Conservation (phyloP, 129 eudicot species). For the Flaveria trinervia region DNA sequence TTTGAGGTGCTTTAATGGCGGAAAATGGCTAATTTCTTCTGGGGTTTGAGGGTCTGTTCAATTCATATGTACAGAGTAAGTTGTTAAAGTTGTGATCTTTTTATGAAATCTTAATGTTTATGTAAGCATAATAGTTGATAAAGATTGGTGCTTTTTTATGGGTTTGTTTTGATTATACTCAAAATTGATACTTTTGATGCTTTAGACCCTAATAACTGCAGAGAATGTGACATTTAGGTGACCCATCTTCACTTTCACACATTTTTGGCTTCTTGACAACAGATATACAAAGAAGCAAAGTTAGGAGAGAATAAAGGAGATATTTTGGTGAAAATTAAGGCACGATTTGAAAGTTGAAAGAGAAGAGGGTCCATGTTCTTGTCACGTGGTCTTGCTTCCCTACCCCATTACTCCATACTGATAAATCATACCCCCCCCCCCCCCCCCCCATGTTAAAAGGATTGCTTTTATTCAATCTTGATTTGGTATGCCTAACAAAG, state of each 20-base stretch:
- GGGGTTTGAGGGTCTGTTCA: slow-evolving; percentile 22
- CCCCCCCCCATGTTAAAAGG: slow-evolving; percentile 4
- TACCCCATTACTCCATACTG: slow-evolving; percentile 29
- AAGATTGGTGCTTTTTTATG: slow-evolving; percentile 21
- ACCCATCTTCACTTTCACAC: slow-evolving; percentile 32
- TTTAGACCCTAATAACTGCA: slow-evolving; percentile 21
- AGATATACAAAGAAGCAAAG: slow-evolving; percentile 29
- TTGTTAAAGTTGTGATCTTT: slow-evolving; percentile 21
- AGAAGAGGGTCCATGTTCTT: slow-evolving; percentile 51
- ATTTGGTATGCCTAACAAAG: slow-evolving; percentile 35
- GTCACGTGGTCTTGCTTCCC: slow-evolving; percentile 58
- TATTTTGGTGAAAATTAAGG: slow-evolving; percentile 28
- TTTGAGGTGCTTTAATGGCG: slow-evolving; percentile 34
- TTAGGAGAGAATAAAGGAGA: slow-evolving; percentile 34
- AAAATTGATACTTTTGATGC: slow-evolving; percentile 10
- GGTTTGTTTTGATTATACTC: slow-evolving; percentile 20
- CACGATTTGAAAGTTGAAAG: slow-evolving; percentile 24
- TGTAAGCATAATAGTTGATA: slow-evolving; percentile 8
- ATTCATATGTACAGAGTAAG: slow-evolving; percentile 19
- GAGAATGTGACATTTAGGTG: slow-evolving; percentile 31
- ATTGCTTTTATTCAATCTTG: slow-evolving; percentile 20
- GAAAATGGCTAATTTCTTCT: slow-evolving; percentile 12
- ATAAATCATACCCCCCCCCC: slow-evolving; percentile 13
- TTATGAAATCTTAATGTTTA: neutral
- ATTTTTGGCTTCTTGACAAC: slow-evolving; percentile 30